These are phyloP conservation scores for Solanum boliviense DNA, from an alignment of 257 asterid genomes.

Conservation along the genomic window DNA sequence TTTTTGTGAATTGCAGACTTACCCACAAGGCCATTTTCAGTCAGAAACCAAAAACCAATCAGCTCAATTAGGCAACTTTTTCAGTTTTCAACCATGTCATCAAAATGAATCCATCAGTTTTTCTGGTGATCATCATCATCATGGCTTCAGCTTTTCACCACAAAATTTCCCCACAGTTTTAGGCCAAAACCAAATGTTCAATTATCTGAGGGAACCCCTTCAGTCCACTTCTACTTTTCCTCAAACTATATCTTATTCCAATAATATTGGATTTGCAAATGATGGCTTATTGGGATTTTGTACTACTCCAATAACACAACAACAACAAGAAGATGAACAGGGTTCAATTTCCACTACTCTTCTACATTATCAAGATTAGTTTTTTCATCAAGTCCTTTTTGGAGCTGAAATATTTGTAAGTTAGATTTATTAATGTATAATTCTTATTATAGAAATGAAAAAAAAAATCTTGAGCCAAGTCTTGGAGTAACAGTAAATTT, in stretches of 20 bases:
- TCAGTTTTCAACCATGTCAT: neutral
- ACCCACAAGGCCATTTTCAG: neutral
- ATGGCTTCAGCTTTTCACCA: neutral
- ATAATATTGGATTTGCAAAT: neutral
- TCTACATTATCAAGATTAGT: neutral
- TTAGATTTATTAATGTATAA: neutral
- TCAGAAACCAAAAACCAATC: neutral
- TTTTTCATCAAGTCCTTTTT: neutral
- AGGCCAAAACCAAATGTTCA: constrained; percentile 46
- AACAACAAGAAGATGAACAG: neutral
- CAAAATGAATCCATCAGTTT: neutral
- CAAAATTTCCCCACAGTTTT: neutral
- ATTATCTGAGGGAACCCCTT: constrained; percentile 99
- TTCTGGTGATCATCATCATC: neutral
- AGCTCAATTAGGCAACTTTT: neutral
- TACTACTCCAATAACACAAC: neutral
- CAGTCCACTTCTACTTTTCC: constrained; percentile 92
- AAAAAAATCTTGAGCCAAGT: no score
- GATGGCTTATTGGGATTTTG: neutral
- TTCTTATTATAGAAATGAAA: neutral
- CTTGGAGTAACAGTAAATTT: neutral
- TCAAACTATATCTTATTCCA: neutral
- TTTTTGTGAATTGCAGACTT: neutral
- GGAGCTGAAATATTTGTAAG: neutral
- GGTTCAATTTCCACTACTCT: neutral